Percentiles rank a stretch among this genome's conserved stretches.
phyloP scores from a whole-genome alignment of 2,329 filamentous ascomycete species.

The Scleromitrula shiraiana region DNA sequence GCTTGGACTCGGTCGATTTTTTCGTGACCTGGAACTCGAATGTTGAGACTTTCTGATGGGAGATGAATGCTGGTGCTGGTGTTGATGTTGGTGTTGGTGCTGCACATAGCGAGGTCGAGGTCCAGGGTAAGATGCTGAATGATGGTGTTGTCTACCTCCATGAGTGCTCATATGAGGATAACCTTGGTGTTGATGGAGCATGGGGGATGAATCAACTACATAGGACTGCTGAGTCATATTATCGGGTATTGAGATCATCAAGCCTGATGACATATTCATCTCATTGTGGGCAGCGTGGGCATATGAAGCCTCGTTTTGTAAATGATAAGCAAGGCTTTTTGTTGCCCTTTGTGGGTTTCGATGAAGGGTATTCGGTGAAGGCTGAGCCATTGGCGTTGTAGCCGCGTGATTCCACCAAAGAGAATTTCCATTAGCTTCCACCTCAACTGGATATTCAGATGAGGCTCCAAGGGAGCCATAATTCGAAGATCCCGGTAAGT shows the following conservation, averaged over 20 bases:
- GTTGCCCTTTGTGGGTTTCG: constrained; percentile 23
- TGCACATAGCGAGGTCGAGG: background rate
- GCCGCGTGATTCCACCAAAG: constrained; percentile 28
- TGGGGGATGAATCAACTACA: constrained; percentile 17
- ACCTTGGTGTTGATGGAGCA: constrained; percentile 16
- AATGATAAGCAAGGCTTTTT: constrained; percentile 24
- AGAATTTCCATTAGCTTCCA: constrained; percentile 16
- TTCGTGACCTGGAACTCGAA: background rate
- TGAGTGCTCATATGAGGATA: constrained; percentile 8
- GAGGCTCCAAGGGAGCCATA: constrained; percentile 12
- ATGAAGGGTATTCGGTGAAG: constrained; percentile 21
- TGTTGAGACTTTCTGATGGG: constrained; percentile 8
- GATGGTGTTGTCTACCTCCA: constrained; percentile 2
- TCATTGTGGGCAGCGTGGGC: constrained; percentile 17
- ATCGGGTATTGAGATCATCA: constrained; percentile 27
- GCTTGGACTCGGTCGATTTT: constrained; percentile 10
- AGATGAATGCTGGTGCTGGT: constrained; percentile 8
- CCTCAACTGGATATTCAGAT: constrained; percentile 5
- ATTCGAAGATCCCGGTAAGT: constrained; percentile 14
- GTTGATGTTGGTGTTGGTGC: constrained; percentile 5
- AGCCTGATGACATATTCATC: constrained; percentile 16
- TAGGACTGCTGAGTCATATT: constrained; percentile 17
- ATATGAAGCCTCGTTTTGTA: constrained; percentile 25
- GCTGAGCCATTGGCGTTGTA: constrained; percentile 22
- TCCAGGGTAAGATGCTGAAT: constrained; percentile 5